Conservation (phyloP, 306 rosid genomes). For the Sicyos baderoa region DNA sequence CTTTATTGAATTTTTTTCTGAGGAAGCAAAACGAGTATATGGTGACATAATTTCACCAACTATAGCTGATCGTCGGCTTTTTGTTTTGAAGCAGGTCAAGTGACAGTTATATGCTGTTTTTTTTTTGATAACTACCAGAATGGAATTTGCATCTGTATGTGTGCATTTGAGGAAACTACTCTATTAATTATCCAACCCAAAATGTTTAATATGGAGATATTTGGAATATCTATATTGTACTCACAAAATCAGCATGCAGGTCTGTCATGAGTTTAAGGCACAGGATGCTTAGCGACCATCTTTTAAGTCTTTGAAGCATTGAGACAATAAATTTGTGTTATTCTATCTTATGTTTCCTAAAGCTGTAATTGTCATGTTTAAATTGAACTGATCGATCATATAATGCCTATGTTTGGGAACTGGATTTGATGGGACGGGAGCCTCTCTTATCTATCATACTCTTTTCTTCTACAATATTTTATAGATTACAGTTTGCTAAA, state of each 20-base stretch:
- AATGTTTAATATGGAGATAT: constrained; percentile 1
- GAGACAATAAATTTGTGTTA: not conserved
- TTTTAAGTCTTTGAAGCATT: not conserved
- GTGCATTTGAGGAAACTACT: not conserved
- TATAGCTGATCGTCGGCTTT: constrained; percentile 63
- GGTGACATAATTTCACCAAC: constrained; percentile 94
- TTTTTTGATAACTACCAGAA: not conserved
- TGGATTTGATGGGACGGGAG: constrained; percentile 6
- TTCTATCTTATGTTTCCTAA: not conserved
- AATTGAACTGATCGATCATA: not conserved
- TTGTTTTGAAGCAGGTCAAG: constrained; percentile 84
- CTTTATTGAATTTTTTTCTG: constrained; percentile 82
- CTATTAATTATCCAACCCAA: not conserved
- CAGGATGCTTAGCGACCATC: not conserved
- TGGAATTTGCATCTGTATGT: not conserved
- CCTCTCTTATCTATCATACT: not conserved
- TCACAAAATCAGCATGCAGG: not conserved
- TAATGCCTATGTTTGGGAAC: not conserved
- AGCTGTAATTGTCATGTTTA: not conserved
- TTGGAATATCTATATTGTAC: constrained; percentile 3
- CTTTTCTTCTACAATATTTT: not conserved
- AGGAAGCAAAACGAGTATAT: constrained; percentile 89
- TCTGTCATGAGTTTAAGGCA: not conserved
- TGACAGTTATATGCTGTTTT: constrained; percentile 13
- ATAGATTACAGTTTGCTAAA: not conserved